A percentile compares a stretch with the other conserved stretches of the same genome.
These are phyloP conservation scores for Suhomyces canberraensis DNA, from an alignment of 805 yeast species.

Conservation along the genomic window DNA sequence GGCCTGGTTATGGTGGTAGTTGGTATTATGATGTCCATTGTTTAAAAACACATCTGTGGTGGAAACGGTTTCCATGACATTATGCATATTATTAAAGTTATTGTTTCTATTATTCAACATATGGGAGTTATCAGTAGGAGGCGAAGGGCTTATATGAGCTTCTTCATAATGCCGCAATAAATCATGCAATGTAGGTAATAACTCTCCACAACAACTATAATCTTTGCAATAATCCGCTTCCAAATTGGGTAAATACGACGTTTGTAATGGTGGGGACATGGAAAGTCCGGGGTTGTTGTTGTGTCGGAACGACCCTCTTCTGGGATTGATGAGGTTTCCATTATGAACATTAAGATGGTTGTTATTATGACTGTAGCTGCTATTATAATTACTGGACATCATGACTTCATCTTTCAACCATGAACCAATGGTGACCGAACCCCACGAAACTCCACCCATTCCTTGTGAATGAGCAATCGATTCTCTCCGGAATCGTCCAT, in stretches of 20 bases:
- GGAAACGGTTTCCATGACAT: slow-evolving; percentile 80
- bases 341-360: slow-evolving; percentile 13
- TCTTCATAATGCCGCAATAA: slow-evolving; percentile 93
- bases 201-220: slow-evolving; percentile 92
- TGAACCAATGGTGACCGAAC: slow-evolving; percentile 88
- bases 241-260: slow-evolving; percentile 83
- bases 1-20: slow-evolving; percentile 13
- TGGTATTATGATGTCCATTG: slow-evolving; percentile 27
- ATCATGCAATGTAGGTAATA: slow-evolving; percentile 91
- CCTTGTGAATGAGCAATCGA: slow-evolving; percentile 95
- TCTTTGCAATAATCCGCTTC: slow-evolving; percentile 97
- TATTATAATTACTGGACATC: slow-evolving; percentile 38
- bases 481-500: slow-evolving; percentile 66
- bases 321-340: slow-evolving; percentile 29
- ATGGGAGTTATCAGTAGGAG: slow-evolving; percentile 38
- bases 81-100: slow-evolving; percentile 46
- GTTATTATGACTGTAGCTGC: slow-evolving; percentile 13
- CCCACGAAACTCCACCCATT: slow-evolving; percentile 98
- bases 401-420: slow-evolving; percentile 94
- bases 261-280: slow-evolving; percentile 62
- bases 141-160: slow-evolving; percentile 72
- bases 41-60: slow-evolving; percentile 87
- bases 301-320: slow-evolving; percentile 37
- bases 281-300: slow-evolving; percentile 22
- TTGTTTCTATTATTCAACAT: slow-evolving; percentile 27